A percentile compares a stretch with the other conserved stretches of the same genome.
Evolutionary conservation across 1,284 basidiomycete genomes (phyloP).

Genomic region (Cryptococcus neoformans): DNA sequence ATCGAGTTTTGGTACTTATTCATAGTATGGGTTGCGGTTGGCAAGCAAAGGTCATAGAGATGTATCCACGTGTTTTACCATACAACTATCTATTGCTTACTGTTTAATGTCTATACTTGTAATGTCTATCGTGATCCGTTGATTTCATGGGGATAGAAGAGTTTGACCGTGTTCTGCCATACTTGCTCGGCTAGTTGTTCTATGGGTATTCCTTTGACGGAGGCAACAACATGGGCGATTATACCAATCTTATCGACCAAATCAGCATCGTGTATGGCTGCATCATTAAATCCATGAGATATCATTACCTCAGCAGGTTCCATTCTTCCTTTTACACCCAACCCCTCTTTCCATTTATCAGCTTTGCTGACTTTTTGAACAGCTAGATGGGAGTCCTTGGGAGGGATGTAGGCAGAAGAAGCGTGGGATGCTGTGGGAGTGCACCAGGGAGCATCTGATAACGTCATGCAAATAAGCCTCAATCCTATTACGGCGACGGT

Average conservation of each 20-base stretch:
- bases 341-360: constrained; percentile 63
- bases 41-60: too few relatives aligned
- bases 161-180: constrained; percentile 64
- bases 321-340: constrained; percentile 75
- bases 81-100: not conserved
- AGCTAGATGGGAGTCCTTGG: constrained; percentile 51
- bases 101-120: not conserved
- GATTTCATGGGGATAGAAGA: constrained; percentile 54
- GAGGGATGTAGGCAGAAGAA: constrained; percentile 59
- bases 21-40: too few relatives aligned
- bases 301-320: constrained; percentile 61
- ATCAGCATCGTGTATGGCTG: not conserved
- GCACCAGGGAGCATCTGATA: constrained; percentile 78
- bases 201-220: constrained; percentile 57
- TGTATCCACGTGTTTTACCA: not conserved
- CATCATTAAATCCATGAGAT: not conserved
- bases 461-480: not conserved
- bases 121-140: not conserved
- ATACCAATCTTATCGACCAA: constrained; percentile 27
- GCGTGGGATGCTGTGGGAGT: constrained; percentile 73
- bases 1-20: too few relatives aligned
- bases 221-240: constrained; percentile 72
- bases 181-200: constrained; percentile 61
- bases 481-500: not conserved
- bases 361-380: constrained; percentile 56